Evolutionary conservation across 2,329 filamentous ascomycete species (phyloP), one percentile per base, ranked within the genome.

Genomic region (Fusarium sp.): DNA sequence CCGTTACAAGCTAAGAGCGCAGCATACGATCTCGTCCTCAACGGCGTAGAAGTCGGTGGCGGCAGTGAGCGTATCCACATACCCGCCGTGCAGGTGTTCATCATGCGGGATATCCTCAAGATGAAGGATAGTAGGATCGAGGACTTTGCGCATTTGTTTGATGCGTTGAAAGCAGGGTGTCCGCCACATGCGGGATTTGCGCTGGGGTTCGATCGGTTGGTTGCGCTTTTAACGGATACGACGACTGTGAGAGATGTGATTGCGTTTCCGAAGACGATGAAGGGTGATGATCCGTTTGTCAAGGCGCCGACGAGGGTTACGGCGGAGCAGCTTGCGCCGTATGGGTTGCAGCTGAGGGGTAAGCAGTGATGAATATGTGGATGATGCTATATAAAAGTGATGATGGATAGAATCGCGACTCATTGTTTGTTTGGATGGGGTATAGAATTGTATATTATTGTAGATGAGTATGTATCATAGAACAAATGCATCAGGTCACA

Each of bases 171-270:
- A 13, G 91, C 93, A 0, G 97, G 96, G 1, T 98, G 96, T 84
- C 96, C 96, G 18, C 97, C 96, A 0, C 96, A 99, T 80, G 95
- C 96, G 0, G 96, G 96, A 0, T 93, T 99, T 73, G 96, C 96
- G 1, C 85, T 99, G 22, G 96, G 96, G 0, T 98, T 98, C 80
- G 96, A 99, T 81, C 88, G 96, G 8, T 83, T 99, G 55, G 87
- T 96, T 44, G 92, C 96, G 1, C 85, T 98, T 2, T 89, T 99
- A 86, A 89, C 92, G 28, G 92, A 92, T 4, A 92, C 89, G 38
- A 87, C 92, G 17, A 95, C 92, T 4, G 92, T 99, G 7, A 87
- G 94, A 68, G 96, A 99, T 84, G 96, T 99, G 4, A 98, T 99
- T 82, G 95, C 95, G 0, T 99, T 99, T 79, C 97, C 96, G 0